A percentile compares a stretch with the other conserved stretches of the same genome.
These are phyloP conservation scores for Hypomyces perniciosus DNA, from an alignment of 2,329 filamentous ascomycete species.

Conservation along the genomic window DNA sequence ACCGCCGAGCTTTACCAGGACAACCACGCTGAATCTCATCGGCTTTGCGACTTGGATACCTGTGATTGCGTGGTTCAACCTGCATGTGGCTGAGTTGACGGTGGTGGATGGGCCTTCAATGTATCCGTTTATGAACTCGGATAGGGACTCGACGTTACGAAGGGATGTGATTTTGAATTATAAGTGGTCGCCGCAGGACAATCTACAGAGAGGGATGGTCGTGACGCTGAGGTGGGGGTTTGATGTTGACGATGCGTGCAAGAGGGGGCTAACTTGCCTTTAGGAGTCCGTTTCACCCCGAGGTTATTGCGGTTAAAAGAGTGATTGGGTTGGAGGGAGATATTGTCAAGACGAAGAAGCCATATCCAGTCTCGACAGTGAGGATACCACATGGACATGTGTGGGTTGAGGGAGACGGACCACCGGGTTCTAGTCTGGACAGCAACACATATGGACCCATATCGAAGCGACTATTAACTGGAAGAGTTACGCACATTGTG, in stretches of 20 bases:
- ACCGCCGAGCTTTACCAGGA: conserved; percentile 20
- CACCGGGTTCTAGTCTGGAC: conserved; percentile 63
- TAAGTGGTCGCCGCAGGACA: conserved; percentile 52
- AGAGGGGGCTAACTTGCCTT: neutral
- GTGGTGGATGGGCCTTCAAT: conserved; percentile 61
- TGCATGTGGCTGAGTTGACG: conserved; percentile 53
- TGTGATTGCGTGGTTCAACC: conserved; percentile 54
- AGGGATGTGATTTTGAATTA: conserved; percentile 53
- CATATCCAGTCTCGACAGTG: conserved; percentile 50
- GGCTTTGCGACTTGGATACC: conserved; percentile 57
- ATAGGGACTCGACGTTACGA: conserved; percentile 49
- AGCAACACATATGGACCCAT: conserved; percentile 89
- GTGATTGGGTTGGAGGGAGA: conserved; percentile 79
- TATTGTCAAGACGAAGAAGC: conserved; percentile 58
- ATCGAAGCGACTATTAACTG: conserved; percentile 66
- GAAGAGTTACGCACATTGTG: conserved; percentile 66
- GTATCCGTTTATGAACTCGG: conserved; percentile 69
- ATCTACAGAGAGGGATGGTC: conserved; percentile 65
- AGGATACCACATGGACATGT: conserved; percentile 77
- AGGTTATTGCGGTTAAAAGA: conserved; percentile 70
- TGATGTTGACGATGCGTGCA: neutral
- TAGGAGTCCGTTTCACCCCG: conserved; percentile 66
- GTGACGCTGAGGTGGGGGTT: conserved; percentile 59
- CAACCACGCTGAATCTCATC: conserved; percentile 42
- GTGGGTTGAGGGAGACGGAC: conserved; percentile 91